Conservation (phyloP, 805 yeast genomes). For the Hanseniaspora jakobsenii region DNA sequence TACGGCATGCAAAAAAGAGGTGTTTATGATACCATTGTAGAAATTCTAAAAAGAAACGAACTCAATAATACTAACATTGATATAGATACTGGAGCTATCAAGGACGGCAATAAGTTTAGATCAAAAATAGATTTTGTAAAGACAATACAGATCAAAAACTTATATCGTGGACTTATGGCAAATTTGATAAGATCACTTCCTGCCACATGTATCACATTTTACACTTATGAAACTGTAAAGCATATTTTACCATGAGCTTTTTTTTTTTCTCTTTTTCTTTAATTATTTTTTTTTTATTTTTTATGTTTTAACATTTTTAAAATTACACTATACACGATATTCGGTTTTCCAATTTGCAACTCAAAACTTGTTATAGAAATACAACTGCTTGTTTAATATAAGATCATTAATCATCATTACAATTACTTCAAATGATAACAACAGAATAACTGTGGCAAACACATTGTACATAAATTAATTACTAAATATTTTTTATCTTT, state of each 20-base stretch:
- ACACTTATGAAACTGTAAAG: slow-evolving; percentile 61
- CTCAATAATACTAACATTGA: too few relatives aligned
- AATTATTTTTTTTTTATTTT: slow-evolving; percentile 5
- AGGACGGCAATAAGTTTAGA: too few relatives aligned
- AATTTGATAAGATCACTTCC: slow-evolving; percentile 78
- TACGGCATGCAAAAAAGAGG: slow-evolving; percentile 10
- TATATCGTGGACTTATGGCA: slow-evolving; percentile 74
- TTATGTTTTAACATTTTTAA: slow-evolving; percentile 7
- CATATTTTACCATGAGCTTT: slow-evolving; percentile 17
- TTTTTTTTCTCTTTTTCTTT: background rate
- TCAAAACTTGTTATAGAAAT: too few relatives aligned
- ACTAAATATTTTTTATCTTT: background rate
- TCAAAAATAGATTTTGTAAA: too few relatives aligned
- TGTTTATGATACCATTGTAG: background rate
- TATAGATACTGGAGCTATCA: too few relatives aligned
- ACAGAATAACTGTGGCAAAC: too few relatives aligned
- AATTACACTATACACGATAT: background rate
- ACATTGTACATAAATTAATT: too few relatives aligned
- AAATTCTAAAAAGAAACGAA: slow-evolving; percentile 23
- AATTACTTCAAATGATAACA: too few relatives aligned
- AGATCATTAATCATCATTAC: too few relatives aligned
- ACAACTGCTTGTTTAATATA: too few relatives aligned
- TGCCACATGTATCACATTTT: slow-evolving; percentile 81
- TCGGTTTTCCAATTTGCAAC: too few relatives aligned
- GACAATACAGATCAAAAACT: too few relatives aligned